phyloP scores from a whole-genome alignment of 257 asterid species.

The Solanum paucissectum region DNA sequence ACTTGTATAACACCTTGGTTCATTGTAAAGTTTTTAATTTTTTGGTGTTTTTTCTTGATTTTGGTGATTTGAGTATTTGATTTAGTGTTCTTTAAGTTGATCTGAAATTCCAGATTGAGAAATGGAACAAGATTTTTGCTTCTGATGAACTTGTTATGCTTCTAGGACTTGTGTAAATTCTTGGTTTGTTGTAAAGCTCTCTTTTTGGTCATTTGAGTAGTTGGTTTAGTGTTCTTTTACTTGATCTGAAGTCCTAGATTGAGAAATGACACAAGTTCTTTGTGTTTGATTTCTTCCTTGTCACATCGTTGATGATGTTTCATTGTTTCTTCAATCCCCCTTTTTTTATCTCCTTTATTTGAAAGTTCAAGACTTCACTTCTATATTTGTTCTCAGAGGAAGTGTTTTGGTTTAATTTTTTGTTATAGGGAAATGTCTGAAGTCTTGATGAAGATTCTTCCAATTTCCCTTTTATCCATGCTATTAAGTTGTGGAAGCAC shows the following conservation, averaged over 20 bases:
- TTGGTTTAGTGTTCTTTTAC: not conserved
- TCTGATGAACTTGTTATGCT: not conserved
- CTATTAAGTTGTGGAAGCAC: not conserved
- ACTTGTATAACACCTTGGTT: not conserved
- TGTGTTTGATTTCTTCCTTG: not conserved
- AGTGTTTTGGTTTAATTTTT: not conserved
- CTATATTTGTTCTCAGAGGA: not conserved
- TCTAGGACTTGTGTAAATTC: not conserved
- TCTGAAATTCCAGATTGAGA: not conserved
- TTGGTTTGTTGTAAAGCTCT: not conserved
- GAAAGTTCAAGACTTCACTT: not conserved
- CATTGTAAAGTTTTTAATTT: not conserved
- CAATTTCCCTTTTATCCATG: not conserved
- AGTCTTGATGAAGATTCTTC: not conserved
- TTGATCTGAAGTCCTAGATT: not conserved
- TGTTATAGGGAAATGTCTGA: not conserved
- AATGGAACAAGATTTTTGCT: not conserved
- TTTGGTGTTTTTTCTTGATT: not conserved
- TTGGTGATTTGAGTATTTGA: not conserved
- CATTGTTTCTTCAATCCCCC: not conserved
- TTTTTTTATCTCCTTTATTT: not conserved
- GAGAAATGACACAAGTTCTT: not conserved
- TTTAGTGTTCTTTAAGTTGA: not conserved
- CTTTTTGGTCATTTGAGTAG: not conserved
- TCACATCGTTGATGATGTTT: not conserved